Evolutionary conservation across 2,329 filamentous ascomycete genomes (phyloP).

Genomic region (Chlorencoelia australis): DNA sequence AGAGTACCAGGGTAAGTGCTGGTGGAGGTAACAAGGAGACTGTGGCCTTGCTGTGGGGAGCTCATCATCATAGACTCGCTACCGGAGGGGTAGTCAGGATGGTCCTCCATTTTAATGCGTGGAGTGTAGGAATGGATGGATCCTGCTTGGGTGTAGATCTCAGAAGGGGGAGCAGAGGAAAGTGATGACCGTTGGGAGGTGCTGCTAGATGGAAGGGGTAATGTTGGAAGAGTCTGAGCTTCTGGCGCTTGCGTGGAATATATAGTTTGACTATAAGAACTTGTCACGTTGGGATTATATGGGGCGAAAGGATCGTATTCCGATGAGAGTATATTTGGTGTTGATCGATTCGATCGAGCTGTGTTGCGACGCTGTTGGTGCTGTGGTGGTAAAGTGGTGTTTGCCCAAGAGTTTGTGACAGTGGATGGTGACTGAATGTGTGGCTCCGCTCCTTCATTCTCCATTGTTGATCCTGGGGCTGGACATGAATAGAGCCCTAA

Average conservation of each 20-base stretch:
- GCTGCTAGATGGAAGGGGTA: conserved; percentile 23
- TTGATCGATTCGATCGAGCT: conserved; percentile 20
- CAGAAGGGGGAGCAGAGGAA: conserved; percentile 25
- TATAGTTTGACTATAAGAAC: conserved; percentile 37
- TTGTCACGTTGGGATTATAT: conserved; percentile 34
- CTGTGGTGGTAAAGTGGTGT: conserved; percentile 15
- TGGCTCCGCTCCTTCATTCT: conserved; percentile 13
- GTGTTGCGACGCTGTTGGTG: conserved; percentile 19
- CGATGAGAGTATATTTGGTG: conserved; percentile 36
- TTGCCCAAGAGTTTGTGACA: conserved; percentile 21
- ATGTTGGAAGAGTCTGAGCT: conserved; percentile 20
- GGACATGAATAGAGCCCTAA: conserved; percentile 24
- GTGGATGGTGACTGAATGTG: conserved; percentile 14
- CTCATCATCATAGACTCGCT: conserved; percentile 19
- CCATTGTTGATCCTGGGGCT: conserved; percentile 21
- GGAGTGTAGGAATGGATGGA: conserved; percentile 23
- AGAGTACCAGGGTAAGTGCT: conserved; percentile 22
- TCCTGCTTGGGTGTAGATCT: conserved; percentile 24
- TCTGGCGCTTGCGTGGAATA: conserved; percentile 34
- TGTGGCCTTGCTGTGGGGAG: conserved; percentile 19
- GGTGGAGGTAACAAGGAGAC: conserved; percentile 15
- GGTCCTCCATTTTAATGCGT: conserved; percentile 27
- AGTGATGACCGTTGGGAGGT: conserved; percentile 27
- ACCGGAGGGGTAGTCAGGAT: conserved; percentile 18
- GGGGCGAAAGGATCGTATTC: conserved; percentile 43